Evolutionary conservation across 2,329 filamentous ascomycete genomes (phyloP).

Genomic region (Beauveria australis): DNA sequence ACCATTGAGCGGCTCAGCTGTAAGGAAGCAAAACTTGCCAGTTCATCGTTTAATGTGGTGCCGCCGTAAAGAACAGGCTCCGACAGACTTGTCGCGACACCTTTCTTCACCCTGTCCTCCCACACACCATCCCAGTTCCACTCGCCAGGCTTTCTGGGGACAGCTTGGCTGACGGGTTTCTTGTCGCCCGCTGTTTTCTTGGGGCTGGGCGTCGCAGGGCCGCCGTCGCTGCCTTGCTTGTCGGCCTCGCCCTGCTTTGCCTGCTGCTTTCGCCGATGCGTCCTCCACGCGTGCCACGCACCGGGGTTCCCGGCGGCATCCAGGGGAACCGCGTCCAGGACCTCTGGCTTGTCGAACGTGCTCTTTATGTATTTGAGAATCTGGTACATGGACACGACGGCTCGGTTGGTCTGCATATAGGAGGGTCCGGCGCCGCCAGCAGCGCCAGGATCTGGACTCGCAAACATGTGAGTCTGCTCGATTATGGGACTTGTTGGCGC

Average conservation of each 20-base stretch:
- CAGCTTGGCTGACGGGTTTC: not conserved
- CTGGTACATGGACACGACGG: slow-evolving; percentile 46
- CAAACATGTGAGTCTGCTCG: not conserved
- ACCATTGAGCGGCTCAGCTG: not conserved
- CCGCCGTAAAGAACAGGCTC: slow-evolving; percentile 73
- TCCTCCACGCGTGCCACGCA: slow-evolving; percentile 89
- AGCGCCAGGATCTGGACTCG: not conserved
- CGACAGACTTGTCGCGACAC: slow-evolving; percentile 66
- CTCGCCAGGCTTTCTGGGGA: slow-evolving; percentile 57
- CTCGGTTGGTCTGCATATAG: slow-evolving; percentile 5
- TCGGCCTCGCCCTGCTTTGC: slow-evolving; percentile 18
- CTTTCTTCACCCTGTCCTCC: slow-evolving; percentile 79
- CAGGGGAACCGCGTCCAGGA: slow-evolving; percentile 72
- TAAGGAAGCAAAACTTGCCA: slow-evolving; percentile 44
- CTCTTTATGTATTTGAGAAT: slow-evolving; percentile 75
- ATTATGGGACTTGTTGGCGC: not conserved
- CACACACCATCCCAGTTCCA: slow-evolving; percentile 99
- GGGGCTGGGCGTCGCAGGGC: slow-evolving; percentile 1
- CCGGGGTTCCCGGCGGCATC: slow-evolving; percentile 81
- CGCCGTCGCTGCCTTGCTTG: not conserved
- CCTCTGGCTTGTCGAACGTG: slow-evolving; percentile 67
- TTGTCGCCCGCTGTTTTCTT: slow-evolving; percentile 6
- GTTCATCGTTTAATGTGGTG: slow-evolving; percentile 54
- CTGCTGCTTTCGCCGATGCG: slow-evolving; percentile 44
- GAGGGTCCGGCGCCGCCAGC: not conserved